Evolutionary conservation across 148 eudicot genomes (phyloP).

Genomic region (Rhododendron molle): DNA sequence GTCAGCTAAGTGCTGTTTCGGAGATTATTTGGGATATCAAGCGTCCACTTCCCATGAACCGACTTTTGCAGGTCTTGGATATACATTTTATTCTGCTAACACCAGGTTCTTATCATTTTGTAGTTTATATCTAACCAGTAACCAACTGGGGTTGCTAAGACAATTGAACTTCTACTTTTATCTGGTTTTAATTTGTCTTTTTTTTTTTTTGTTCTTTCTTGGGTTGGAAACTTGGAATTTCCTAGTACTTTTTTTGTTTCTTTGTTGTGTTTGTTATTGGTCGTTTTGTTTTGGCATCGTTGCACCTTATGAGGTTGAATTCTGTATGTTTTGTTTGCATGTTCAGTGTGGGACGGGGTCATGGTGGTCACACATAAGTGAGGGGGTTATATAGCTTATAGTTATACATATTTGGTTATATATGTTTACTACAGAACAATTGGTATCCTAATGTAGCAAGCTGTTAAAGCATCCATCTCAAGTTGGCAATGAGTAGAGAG

Average conservation of each 20-base stretch:
- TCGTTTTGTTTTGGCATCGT: not conserved
- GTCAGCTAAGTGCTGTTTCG: slow-evolving; percentile 76
- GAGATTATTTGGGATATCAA: slow-evolving; percentile 93
- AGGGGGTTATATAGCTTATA: not conserved
- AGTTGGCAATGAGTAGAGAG: not conserved
- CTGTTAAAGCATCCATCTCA: not conserved
- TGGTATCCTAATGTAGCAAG: not conserved
- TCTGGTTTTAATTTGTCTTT: not conserved
- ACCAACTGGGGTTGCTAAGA: not conserved
- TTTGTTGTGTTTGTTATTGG: not conserved
- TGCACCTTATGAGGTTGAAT: not conserved
- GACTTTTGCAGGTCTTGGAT: slow-evolving; percentile 76
- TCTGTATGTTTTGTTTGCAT: not conserved
- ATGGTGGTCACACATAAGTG: not conserved
- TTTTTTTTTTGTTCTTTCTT: not conserved
- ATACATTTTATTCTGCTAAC: not conserved
- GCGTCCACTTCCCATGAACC: slow-evolving; percentile 88
- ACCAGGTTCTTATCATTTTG: not conserved
- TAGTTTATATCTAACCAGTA: not conserved
- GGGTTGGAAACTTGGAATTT: not conserved
- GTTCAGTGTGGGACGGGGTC: not conserved
- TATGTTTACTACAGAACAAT: not conserved
- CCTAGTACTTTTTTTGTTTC: not conserved
- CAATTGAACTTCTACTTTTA: not conserved
- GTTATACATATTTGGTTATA: not conserved